Evolutionary conservation across 495 filamentous ascomycete species (phyloP).

Genomic region (Podospora pseudoanserina): DNA sequence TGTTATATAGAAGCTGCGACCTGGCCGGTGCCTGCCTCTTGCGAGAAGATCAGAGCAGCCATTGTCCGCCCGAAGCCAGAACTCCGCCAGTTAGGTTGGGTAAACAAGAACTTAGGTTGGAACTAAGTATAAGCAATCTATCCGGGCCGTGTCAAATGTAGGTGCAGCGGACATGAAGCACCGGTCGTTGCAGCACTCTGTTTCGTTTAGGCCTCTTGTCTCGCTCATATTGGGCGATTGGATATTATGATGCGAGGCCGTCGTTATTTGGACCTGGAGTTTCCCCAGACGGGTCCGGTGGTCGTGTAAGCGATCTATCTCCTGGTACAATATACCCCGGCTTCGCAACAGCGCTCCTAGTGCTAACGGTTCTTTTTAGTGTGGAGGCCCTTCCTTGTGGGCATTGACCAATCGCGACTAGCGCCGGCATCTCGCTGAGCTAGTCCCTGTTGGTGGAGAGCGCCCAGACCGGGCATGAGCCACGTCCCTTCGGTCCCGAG

Average conservation of each 20-base stretch:
- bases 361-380: constrained; percentile 9
- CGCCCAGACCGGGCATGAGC: constrained; percentile 4
- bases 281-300: constrained; percentile 26
- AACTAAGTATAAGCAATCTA: constrained; percentile 24
- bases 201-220: constrained; percentile 3
- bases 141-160: constrained; percentile 24
- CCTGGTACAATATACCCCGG: constrained; percentile 12
- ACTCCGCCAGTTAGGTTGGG: background rate
- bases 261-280: constrained; percentile 21
- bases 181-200: background rate
- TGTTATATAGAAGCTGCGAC: constrained; percentile 19
- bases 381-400: background rate
- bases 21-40: background rate
- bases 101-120: background rate
- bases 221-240: constrained; percentile 7
- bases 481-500: constrained; percentile 5
- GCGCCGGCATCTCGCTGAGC: background rate
- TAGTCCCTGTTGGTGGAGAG: background rate
- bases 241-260: constrained; percentile 5
- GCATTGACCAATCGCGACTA: background rate
- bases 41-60: background rate
- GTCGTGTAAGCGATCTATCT: constrained; percentile 8
- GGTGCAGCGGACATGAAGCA: constrained; percentile 23
- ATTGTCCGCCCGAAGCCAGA: background rate
- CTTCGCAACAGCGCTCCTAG: background rate